Conservation (phyloP, 768 basidiomycete genomes). For the Ephemerocybe angulata region DNA sequence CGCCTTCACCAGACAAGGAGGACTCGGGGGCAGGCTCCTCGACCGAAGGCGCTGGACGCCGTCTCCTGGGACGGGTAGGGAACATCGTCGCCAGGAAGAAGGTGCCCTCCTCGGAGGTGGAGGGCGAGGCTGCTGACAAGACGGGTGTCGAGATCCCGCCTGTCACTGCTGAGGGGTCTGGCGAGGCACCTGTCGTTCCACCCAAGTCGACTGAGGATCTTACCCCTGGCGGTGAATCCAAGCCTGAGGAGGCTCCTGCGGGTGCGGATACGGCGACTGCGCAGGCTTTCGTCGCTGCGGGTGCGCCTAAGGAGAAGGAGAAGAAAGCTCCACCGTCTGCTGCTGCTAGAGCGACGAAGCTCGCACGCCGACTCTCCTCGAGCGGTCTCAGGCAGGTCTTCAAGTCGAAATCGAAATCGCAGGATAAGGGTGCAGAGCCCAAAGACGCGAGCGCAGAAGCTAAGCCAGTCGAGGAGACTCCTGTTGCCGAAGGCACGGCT, state of each 20-base stretch:
- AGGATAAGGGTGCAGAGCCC: neutral
- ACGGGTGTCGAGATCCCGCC: neutral
- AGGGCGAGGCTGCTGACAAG: neutral
- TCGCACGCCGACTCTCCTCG: neutral
- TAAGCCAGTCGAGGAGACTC: neutral
- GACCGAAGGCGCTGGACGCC: neutral
- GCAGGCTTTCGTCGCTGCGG: no score
- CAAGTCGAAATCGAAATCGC: neutral
- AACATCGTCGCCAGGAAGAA: slow-evolving; percentile 1
- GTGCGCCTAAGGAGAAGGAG: no score
- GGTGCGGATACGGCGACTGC: neutral
- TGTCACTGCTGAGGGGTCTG: neutral
- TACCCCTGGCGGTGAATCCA: neutral
- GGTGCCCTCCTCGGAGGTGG: neutral
- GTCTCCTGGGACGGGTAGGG: neutral
- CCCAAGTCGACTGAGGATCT: neutral
- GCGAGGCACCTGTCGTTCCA: neutral
- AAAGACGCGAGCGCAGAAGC: neutral
- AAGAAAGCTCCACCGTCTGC: neutral
- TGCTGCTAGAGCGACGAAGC: neutral
- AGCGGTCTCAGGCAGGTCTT: neutral
- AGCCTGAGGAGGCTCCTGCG: neutral
- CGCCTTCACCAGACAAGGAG: neutral
- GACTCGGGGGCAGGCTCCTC: neutral
- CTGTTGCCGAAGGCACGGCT: neutral